Evolutionary conservation across 768 basidiomycete species (phyloP).

Genomic region (Boletus rubescentipes): DNA sequence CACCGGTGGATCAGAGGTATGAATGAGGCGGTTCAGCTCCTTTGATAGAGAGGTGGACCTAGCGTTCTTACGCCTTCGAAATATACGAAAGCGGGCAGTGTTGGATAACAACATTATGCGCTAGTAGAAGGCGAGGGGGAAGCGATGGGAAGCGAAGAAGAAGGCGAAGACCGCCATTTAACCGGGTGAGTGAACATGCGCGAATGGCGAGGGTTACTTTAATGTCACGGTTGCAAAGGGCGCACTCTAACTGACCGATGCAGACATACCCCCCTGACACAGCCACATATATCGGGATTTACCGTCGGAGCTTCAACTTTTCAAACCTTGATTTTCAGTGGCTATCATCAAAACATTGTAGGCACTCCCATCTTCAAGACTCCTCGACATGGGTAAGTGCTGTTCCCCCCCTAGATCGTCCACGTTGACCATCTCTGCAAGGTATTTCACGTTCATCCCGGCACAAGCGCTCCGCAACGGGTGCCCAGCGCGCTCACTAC

Average conservation of each 20-base stretch:
- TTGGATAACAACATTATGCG: constrained; percentile 31
- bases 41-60: constrained; percentile 38
- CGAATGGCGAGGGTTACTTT: constrained; percentile 12
- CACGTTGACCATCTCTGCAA: constrained; percentile 31
- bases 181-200: constrained; percentile 19
- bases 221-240: constrained; percentile 14
- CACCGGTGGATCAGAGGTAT: constrained; percentile 50
- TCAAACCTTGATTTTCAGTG: constrained; percentile 39
- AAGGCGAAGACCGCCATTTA: constrained; percentile 23
- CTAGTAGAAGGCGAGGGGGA: constrained; percentile 11
- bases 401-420: constrained; percentile 21
- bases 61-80: constrained; percentile 46
- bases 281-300: constrained; percentile 23
- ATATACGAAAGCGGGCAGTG: constrained; percentile 30
- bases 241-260: too few species aligned
- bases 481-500: constrained; percentile 90
- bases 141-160: constrained; percentile 27
- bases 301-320: constrained; percentile 30
- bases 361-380: constrained; percentile 62
- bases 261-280: neutral
- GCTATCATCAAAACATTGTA: constrained; percentile 54
- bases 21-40: constrained; percentile 68
- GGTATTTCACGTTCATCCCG: constrained; percentile 98
- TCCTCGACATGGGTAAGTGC: constrained; percentile 72
- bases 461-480: constrained; percentile 95